Conservation (phyloP, 1,139 yeast genomes). For the Tardiomyces depauwii region DNA sequence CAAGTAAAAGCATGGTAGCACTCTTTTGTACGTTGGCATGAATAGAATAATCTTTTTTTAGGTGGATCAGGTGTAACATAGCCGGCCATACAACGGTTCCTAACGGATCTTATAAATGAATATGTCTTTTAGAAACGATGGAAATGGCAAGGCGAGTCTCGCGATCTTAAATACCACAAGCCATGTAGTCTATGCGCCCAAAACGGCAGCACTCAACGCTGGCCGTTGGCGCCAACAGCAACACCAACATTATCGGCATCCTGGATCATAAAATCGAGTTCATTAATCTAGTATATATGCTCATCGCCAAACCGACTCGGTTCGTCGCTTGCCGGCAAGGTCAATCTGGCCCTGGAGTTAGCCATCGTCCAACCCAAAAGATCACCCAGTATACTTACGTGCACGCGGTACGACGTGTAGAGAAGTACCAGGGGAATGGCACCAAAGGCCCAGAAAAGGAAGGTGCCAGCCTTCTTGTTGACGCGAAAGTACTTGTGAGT, state of each 20-base stretch:
- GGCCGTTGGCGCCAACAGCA: too few species aligned
- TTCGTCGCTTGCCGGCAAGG: neutral
- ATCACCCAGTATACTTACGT: slow-evolving; percentile 1
- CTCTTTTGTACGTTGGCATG: neutral
- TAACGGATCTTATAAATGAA: too few species aligned
- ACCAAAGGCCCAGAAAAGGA: slow-evolving; percentile 21
- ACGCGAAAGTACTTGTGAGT: slow-evolving; percentile 22
- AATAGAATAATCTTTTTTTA: neutral
- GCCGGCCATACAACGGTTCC: too few species aligned
- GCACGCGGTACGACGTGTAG: slow-evolving; percentile 19
- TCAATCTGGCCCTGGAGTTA: neutral
- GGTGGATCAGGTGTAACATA: too few species aligned
- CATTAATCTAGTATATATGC: neutral
- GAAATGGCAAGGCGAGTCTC: too few species aligned
- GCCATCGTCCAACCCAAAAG: neutral
- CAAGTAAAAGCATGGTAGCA: slow-evolving; percentile 27
- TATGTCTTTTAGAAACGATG: too few species aligned
- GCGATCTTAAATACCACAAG: too few species aligned
- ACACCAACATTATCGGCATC: too few species aligned
- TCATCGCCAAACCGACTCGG: neutral
- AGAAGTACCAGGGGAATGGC: slow-evolving; percentile 23
- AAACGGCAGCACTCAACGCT: too few species aligned
- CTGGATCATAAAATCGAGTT: too few species aligned
- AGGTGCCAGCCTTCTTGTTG: slow-evolving; percentile 22
- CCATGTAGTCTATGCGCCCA: too few species aligned